Percentiles rank a stretch among this genome's conserved stretches.
Evolutionary conservation across 108 stramenopile species (phyloP).

Genomic region (Pseudonitzschia multistriata): DNA sequence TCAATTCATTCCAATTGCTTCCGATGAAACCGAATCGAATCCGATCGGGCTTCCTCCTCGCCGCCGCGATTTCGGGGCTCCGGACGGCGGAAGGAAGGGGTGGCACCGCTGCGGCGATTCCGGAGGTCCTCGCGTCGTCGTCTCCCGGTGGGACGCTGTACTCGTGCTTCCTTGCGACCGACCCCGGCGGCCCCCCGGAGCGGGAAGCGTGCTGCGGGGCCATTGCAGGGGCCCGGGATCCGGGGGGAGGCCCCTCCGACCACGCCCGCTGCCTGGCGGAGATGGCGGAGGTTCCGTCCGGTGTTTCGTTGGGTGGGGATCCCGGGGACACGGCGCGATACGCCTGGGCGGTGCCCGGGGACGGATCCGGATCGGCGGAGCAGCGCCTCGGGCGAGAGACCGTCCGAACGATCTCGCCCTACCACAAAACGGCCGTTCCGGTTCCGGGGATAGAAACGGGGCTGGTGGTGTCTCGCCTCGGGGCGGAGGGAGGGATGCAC

Average conservation of each 20-base stretch:
- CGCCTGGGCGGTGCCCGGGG: not conserved
- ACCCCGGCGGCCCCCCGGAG: not conserved
- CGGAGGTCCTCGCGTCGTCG: not conserved
- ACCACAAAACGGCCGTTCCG: constrained; percentile 1
- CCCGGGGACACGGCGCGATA: not conserved
- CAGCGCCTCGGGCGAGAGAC: not conserved
- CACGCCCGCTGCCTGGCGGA: not conserved
- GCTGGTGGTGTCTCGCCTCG: not conserved
- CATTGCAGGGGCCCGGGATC: not conserved
- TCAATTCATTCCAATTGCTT: no score
- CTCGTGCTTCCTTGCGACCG: not conserved
- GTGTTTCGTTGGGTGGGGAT: not conserved
- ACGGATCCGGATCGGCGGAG: not conserved
- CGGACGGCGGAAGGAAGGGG: no score
- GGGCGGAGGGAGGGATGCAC: constrained; percentile 29
- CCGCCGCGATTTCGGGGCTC: no score
- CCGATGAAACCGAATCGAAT: no score
- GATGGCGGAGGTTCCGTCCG: not conserved
- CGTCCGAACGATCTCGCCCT: not conserved
- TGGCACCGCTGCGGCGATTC: no score
- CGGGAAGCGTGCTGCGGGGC: constrained; percentile 1
- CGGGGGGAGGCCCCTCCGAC: not conserved
- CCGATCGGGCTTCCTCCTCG: no score
- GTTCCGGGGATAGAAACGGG: not conserved
- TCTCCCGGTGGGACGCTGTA: constrained; percentile 2